phyloP scores from a whole-genome alignment of 768 basidiomycete species.

The Psilocybe cubensis region DNA sequence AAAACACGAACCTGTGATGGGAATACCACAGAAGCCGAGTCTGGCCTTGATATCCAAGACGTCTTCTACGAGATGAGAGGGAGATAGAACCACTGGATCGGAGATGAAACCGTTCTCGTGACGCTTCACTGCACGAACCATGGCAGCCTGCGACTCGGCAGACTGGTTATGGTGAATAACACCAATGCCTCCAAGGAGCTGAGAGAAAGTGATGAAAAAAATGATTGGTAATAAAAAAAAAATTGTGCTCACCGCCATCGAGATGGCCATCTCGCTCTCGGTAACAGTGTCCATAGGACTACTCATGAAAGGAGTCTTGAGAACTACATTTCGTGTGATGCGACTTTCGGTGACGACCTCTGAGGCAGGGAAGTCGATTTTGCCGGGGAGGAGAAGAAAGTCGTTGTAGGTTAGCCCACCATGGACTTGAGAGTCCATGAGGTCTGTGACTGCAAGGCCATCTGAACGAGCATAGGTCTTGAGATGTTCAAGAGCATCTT shows the following conservation, averaged over 20 bases:
- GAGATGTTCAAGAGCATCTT: conserved; percentile 77
- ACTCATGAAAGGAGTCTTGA: conserved; percentile 97
- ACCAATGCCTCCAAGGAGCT: conserved; percentile 95
- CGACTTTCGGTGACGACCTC: conserved; percentile 82
- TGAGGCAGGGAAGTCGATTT: conserved; percentile 89
- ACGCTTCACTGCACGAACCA: conserved; percentile 97
- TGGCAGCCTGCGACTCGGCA: conserved; percentile 85
- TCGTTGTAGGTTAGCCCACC: conserved; percentile 99
- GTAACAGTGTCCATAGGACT: conserved; percentile 99
- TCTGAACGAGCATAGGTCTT: conserved; percentile 70
- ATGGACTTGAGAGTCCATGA: conserved; percentile 85
- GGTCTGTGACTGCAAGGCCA: conserved; percentile 83
- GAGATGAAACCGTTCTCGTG: conserved; percentile 99
- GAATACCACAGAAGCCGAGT: conserved; percentile 95
- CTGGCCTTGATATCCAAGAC: conserved; percentile 92
- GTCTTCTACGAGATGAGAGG: conserved; percentile 77
- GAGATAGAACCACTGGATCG: conserved; percentile 89
- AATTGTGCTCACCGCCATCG: conserved; percentile 74
- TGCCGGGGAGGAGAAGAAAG: conserved; percentile 92
- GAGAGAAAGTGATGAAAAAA: conserved; percentile 2
- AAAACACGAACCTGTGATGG: conserved; percentile 87
- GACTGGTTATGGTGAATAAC: conserved; percentile 98
- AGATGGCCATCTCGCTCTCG: conserved; percentile 91
- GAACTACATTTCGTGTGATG: conserved; percentile 86
- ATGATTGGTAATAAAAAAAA: conserved; percentile 6